Percentiles rank a stretch among this genome's conserved stretches.
These are phyloP conservation scores for Tausonia pullulans DNA, from an alignment of 1,284 basidiomycete genomes.

Conservation along the genomic window DNA sequence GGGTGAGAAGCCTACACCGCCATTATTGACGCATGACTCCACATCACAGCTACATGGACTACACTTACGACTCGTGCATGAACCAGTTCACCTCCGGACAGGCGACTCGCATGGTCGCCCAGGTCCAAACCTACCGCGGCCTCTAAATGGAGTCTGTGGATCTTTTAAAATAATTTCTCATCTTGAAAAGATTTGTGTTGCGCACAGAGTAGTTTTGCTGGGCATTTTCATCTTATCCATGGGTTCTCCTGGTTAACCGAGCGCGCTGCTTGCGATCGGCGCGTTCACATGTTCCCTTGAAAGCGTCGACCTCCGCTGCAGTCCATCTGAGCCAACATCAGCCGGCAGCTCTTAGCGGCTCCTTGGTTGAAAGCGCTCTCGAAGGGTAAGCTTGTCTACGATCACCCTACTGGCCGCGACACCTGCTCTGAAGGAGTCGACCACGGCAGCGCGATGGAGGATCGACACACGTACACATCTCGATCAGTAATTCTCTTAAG, in stretches of 20 bases:
- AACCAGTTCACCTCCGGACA: slow-evolving; percentile 43
- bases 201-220: too few species aligned
- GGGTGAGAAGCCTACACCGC: neutral
- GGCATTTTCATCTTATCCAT: neutral
- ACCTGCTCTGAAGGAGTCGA: slow-evolving; percentile 37
- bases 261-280: too few species aligned
- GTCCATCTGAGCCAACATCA: too few species aligned
- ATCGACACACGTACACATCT: too few species aligned
- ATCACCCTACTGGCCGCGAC: slow-evolving; percentile 41
- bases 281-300: too few species aligned
- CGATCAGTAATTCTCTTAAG: too few species aligned
- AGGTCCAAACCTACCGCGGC: slow-evolving; percentile 43
- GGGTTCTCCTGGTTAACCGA: too few species aligned
- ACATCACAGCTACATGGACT: slow-evolving; percentile 14
- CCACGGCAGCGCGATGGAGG: too few species aligned
- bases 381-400: slow-evolving; percentile 38
- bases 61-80: slow-evolving; percentile 36
- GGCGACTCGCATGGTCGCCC: slow-evolving; percentile 35
- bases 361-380: slow-evolving; percentile 43
- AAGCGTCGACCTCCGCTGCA: too few species aligned
- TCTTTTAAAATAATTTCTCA: too few species aligned
- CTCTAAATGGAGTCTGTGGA: slow-evolving; percentile 19
- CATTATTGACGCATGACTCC: neutral
- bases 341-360: slow-evolving; percentile 33
- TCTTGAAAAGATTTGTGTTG: too few species aligned